phyloP scores from a whole-genome alignment of 2,329 filamentous ascomycete genomes.

The Arthrobotrys entomopaga region DNA sequence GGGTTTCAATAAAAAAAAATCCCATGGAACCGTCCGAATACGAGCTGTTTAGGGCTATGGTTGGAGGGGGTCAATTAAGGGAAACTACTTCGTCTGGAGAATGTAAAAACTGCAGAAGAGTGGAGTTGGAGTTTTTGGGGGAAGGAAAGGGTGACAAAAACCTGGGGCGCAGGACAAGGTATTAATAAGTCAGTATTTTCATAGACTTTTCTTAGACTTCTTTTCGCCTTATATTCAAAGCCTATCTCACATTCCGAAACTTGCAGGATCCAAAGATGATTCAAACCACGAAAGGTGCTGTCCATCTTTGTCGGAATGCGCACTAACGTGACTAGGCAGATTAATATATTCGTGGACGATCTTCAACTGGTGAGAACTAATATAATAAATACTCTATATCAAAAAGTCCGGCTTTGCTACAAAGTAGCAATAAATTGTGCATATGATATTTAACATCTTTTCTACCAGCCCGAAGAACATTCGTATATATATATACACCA shows the following conservation, averaged over 20 bases:
- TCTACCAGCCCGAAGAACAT: background rate
- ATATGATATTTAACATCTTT: background rate
- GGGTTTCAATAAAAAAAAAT: background rate
- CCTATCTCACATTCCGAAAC: constrained; percentile 13
- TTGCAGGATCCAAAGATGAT: constrained; percentile 19
- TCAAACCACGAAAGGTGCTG: background rate
- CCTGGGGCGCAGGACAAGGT: constrained; percentile 41
- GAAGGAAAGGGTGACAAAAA: constrained; percentile 12
- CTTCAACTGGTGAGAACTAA: background rate
- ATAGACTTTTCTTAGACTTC: no score
- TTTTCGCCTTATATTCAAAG: no score
- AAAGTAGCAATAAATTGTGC: background rate
- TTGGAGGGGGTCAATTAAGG: constrained; percentile 8
- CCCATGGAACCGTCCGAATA: constrained; percentile 15
- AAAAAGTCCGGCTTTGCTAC: background rate
- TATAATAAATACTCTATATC: background rate
- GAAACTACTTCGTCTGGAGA: background rate
- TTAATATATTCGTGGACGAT: background rate
- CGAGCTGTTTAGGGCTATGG: constrained; percentile 24
- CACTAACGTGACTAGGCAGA: constrained; percentile 10
- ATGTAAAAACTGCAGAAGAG: constrained; percentile 23
- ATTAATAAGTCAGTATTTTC: constrained; percentile 29
- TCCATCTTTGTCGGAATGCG: constrained; percentile 11
- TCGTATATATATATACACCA: no score
- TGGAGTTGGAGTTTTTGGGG: constrained; percentile 15